Evolutionary conservation across 2,329 filamentous ascomycete genomes (phyloP).

Genomic region (Pyricularia grisea): DNA sequence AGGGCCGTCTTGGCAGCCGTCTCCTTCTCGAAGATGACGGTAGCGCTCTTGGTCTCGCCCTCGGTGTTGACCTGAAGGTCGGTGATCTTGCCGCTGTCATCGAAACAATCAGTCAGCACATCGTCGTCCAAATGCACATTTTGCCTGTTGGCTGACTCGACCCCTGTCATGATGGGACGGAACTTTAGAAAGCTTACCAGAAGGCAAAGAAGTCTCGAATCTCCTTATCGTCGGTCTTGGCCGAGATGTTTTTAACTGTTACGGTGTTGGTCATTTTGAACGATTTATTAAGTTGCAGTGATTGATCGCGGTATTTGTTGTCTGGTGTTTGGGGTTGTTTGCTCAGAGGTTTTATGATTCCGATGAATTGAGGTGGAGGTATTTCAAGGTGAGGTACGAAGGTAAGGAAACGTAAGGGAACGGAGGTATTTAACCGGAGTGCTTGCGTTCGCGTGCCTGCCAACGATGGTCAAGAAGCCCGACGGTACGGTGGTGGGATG

Average conservation of each 20-base stretch:
- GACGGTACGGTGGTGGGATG: neutral
- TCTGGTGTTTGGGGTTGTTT: neutral
- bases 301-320: neutral
- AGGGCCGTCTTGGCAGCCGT: conserved; percentile 95
- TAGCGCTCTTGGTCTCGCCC: conserved; percentile 68
- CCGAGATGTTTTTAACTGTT: conserved; percentile 81
- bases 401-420: neutral
- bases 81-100: conserved; percentile 76
- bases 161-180: neutral
- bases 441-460: neutral
- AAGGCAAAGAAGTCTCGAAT: conserved; percentile 97
- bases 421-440: neutral
- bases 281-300: conserved; percentile 6
- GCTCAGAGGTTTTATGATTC: neutral
- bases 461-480: neutral
- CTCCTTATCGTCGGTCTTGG: conserved; percentile 77
- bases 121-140: neutral
- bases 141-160: neutral
- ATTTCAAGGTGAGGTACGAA: neutral
- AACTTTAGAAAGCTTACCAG: conserved; percentile 44
- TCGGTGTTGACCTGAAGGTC: conserved; percentile 64
- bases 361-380: neutral
- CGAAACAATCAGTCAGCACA: neutral
- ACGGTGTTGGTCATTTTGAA: conserved; percentile 12
- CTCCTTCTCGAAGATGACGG: conserved; percentile 94